Evolutionary conservation across 768 basidiomycete species (phyloP).

Genomic region (Pluteus cervinus): DNA sequence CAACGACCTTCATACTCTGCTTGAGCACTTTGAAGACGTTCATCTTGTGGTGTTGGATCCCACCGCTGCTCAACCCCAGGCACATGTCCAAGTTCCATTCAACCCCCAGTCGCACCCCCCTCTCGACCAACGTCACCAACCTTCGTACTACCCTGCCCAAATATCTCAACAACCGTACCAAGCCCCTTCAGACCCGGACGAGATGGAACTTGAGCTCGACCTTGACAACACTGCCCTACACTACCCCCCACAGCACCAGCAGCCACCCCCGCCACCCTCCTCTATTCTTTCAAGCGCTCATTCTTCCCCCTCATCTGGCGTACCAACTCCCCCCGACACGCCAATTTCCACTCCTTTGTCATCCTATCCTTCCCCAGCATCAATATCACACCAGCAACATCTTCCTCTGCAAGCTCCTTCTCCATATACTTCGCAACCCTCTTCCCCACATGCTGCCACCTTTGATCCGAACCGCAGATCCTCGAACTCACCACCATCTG

Average conservation of each 20-base stretch:
- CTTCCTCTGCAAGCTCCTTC: conserved; percentile 18
- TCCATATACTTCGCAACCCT: conserved; percentile 33
- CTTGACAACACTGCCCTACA: conserved; percentile 25
- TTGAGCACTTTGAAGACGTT: conserved; percentile 89
- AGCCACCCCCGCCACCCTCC: conserved; percentile 18
- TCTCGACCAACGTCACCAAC: conserved; percentile 19
- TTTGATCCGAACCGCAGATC: conserved; percentile 16
- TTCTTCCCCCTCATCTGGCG: conserved; percentile 37
- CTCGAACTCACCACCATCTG: no score
- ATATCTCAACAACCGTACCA: conserved; percentile 11
- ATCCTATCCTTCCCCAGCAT: conserved; percentile 31
- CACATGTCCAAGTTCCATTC: conserved; percentile 41
- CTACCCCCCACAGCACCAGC: conserved; percentile 11
- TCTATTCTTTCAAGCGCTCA: conserved; percentile 15
- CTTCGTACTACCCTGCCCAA: conserved; percentile 15
- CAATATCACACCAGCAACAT: conserved; percentile 22
- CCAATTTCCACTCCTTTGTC: conserved; percentile 45
- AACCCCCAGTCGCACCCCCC: conserved; percentile 30
- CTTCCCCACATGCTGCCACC: conserved; percentile 42
- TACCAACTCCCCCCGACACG: conserved; percentile 42
- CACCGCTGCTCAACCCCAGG: conserved; percentile 23
- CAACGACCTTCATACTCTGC: conserved; percentile 47
- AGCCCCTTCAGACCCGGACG: conserved; percentile 60
- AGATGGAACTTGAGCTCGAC: conserved; percentile 79
- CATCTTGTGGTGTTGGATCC: conserved; percentile 73